These are phyloP conservation scores for Magnusiomyces ingens DNA, from an alignment of 1,139 yeast species.

Conservation along the genomic window DNA sequence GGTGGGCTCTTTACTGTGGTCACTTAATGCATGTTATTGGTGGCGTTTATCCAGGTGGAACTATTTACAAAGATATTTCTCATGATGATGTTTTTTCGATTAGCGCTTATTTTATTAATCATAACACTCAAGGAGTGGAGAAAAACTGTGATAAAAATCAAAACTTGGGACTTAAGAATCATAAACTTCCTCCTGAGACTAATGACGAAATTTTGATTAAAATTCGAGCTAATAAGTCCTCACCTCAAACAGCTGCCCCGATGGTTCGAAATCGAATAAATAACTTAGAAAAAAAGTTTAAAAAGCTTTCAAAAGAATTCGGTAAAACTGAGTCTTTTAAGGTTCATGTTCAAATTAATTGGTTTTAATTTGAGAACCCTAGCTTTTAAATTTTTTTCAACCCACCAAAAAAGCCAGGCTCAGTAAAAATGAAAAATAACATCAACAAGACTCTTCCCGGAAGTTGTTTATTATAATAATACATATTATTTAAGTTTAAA, in stretches of 20 bases:
- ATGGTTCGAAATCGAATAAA: constrained; percentile 26
- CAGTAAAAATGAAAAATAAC: too few relatives aligned
- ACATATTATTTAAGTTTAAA: too few relatives aligned
- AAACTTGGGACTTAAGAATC: too few relatives aligned
- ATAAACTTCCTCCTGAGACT: too few relatives aligned
- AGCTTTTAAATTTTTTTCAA: too few relatives aligned
- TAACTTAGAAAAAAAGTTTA: constrained; percentile 28
- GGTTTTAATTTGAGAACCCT: constrained; percentile 17
- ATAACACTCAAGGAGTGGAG: too few relatives aligned
- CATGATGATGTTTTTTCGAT: constrained; percentile 22
- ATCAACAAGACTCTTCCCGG: too few relatives aligned
- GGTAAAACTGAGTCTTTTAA: constrained; percentile 18
- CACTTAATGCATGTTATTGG: constrained; percentile 64
- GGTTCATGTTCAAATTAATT: constrained; percentile 24
- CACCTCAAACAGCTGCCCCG: constrained; percentile 27
- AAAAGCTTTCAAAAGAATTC: constrained; percentile 27
- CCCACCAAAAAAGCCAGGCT: too few relatives aligned
- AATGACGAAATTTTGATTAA: constrained; percentile 21
- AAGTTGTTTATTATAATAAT: too few relatives aligned
- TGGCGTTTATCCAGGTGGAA: constrained; percentile 71
- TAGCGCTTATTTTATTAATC: too few relatives aligned
- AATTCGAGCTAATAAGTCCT: constrained; percentile 21
- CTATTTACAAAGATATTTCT: constrained; percentile 45
- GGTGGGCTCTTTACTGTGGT: constrained; percentile 66
- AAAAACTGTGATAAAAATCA: too few relatives aligned